These are phyloP conservation scores for Xylariaceae sp. DNA, from an alignment of 2,329 filamentous ascomycete species.

Conservation along the genomic window DNA sequence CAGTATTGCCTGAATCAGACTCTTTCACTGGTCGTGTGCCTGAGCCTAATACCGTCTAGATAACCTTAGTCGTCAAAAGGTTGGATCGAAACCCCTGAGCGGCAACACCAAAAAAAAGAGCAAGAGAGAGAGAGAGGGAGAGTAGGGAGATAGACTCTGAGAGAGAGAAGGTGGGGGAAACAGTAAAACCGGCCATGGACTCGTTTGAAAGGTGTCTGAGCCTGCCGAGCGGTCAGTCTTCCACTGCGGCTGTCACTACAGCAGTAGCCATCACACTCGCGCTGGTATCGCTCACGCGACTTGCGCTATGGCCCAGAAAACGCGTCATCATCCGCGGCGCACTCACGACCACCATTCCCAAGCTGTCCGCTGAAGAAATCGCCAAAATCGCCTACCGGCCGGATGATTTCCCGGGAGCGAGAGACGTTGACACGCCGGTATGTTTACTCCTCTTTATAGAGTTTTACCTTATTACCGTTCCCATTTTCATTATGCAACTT, in stretches of 20 bases:
- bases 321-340: constrained; percentile 40
- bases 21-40: too few relatives aligned
- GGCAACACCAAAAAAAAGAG: too few relatives aligned
- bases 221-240: constrained; percentile 21
- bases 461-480: too few relatives aligned
- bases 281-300: constrained; percentile 32
- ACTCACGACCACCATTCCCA: constrained; percentile 36
- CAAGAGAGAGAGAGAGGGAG: too few relatives aligned
- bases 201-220: constrained; percentile 22
- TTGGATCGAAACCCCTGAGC: too few relatives aligned
- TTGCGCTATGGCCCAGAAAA: constrained; percentile 37
- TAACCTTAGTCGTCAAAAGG: too few relatives aligned
- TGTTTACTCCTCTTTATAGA: constrained; percentile 18
- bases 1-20: too few relatives aligned
- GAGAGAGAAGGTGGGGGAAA: too few relatives aligned
- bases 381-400: constrained; percentile 52
- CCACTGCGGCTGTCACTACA: constrained; percentile 33
- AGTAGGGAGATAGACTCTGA: too few relatives aligned
- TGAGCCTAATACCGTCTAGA: too few relatives aligned
- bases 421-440: constrained; percentile 66
- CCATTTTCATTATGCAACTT: too few relatives aligned
- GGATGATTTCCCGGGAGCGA: constrained; percentile 63
- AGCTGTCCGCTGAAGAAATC: constrained; percentile 33
- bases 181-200: too few relatives aligned
- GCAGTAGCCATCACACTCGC: constrained; percentile 39